Conservation (phyloP, 2,329 filamentous ascomycete species). For the Fusarium illudens region DNA sequence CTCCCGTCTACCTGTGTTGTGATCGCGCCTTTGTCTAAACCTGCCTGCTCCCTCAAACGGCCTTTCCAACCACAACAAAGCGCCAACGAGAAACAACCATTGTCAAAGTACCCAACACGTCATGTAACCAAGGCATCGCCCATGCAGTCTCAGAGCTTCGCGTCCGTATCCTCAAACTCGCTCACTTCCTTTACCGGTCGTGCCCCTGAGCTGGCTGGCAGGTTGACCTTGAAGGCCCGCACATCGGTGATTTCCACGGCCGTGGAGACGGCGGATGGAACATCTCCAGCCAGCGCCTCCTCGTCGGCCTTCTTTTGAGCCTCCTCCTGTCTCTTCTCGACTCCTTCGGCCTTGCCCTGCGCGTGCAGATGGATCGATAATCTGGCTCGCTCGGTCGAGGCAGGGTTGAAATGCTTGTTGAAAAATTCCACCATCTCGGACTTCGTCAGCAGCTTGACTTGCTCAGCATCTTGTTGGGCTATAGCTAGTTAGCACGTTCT, state of each 20-base stretch:
- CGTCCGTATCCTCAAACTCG: constrained; percentile 85
- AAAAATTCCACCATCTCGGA: constrained; percentile 83
- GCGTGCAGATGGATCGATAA: constrained; percentile 84
- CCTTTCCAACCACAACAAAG: constrained; percentile 8
- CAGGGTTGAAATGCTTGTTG: constrained; percentile 75
- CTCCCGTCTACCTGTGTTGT: constrained; percentile 13
- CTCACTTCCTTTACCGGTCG: constrained; percentile 77
- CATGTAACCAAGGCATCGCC: neutral
- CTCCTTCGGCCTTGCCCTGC: constrained; percentile 63
- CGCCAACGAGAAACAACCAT: neutral
- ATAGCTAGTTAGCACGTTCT: constrained; percentile 26
- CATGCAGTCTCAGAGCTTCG: constrained; percentile 70
- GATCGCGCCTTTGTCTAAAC: constrained; percentile 25
- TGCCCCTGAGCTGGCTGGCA: constrained; percentile 77
- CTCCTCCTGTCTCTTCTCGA: constrained; percentile 58
- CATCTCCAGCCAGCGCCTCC: constrained; percentile 48
- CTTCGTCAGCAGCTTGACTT: constrained; percentile 79
- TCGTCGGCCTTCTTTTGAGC: constrained; percentile 48
- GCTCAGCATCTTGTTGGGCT: constrained; percentile 80
- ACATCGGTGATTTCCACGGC: constrained; percentile 78
- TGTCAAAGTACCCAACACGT: constrained; percentile 3
- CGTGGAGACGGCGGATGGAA: constrained; percentile 49
- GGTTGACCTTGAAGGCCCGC: constrained; percentile 78
- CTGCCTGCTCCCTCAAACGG: constrained; percentile 12
- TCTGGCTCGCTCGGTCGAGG: constrained; percentile 79